Evolutionary conservation across 352 stramenopile species (phyloP).

Genomic region (Phytophthora fragariae): DNA sequence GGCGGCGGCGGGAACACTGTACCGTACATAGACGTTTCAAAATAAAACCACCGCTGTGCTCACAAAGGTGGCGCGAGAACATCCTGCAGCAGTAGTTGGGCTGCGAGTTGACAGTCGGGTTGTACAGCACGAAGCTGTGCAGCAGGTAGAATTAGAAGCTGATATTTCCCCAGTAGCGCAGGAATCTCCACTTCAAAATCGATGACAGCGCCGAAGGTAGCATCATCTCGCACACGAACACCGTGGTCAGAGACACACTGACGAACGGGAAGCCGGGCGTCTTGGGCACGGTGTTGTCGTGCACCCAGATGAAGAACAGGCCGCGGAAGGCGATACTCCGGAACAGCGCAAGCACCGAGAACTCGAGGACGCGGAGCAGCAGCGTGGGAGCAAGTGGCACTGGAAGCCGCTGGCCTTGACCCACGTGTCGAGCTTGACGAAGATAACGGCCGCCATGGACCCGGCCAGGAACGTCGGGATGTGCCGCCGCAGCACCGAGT

Average conservation of each 20-base stretch:
- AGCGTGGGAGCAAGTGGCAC: constrained; percentile 28
- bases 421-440: constrained; percentile 35
- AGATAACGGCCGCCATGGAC: constrained; percentile 33
- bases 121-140: constrained; percentile 50
- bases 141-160: constrained; percentile 62
- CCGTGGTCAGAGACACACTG: constrained; percentile 32
- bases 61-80: constrained; percentile 23
- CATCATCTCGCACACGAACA: constrained; percentile 54
- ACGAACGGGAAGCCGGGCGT: constrained; percentile 43
- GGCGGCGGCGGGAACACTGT: too few species aligned
- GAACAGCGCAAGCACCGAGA: too few species aligned
- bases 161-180: constrained; percentile 52
- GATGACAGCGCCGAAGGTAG: constrained; percentile 42
- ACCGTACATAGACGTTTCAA: too few species aligned
- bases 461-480: constrained; percentile 41
- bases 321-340: too few species aligned
- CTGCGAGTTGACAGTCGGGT: constrained; percentile 31
- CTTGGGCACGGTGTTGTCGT: constrained; percentile 9
- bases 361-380: not conserved
- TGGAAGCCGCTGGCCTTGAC: constrained; percentile 16
- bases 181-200: constrained; percentile 51
- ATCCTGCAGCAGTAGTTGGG: constrained; percentile 45
- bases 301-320: too few species aligned
- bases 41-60: too few species aligned
- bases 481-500: constrained; percentile 31